phyloP scores from a whole-genome alignment of 345 rosid genomes.

The Citrus mangshanensis region DNA sequence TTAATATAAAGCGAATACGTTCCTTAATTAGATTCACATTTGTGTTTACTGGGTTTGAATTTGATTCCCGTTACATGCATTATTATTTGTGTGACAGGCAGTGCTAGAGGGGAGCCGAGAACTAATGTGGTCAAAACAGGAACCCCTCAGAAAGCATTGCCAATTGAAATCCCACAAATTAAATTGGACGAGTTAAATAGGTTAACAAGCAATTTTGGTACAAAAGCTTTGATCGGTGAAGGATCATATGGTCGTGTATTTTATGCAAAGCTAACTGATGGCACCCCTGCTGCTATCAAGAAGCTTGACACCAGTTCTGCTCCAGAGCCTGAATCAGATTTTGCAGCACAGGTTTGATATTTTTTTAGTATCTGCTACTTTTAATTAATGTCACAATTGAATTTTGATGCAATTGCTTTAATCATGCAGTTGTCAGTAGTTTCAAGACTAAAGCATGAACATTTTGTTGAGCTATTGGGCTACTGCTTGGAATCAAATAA shows the following conservation, averaged over 20 bases:
- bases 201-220: conserved; percentile 63
- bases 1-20: no score
- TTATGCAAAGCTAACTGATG: conserved; percentile 50
- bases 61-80: not conserved
- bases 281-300: conserved; percentile 68
- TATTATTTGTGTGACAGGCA: conserved; percentile 25
- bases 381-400: not conserved
- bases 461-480: conserved; percentile 81
- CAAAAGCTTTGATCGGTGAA: conserved; percentile 87
- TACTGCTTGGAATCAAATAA: conserved; percentile 79
- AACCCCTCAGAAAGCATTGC: conserved; percentile 70
- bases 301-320: conserved; percentile 79
- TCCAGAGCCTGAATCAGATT: conserved; percentile 79
- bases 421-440: conserved; percentile 66
- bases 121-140: conserved; percentile 53
- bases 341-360: conserved; percentile 67
- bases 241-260: conserved; percentile 98
- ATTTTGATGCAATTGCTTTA: not conserved
- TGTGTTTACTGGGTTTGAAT: not conserved
- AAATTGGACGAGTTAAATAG: conserved; percentile 65
- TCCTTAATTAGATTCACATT: not conserved
- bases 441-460: conserved; percentile 83
- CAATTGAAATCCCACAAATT: conserved; percentile 71
- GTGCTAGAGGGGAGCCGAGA: conserved; percentile 74
- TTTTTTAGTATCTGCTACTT: not conserved